phyloP scores from a whole-genome alignment of 2,329 filamentous ascomycete species.

The Xylariaceae sp. region DNA sequence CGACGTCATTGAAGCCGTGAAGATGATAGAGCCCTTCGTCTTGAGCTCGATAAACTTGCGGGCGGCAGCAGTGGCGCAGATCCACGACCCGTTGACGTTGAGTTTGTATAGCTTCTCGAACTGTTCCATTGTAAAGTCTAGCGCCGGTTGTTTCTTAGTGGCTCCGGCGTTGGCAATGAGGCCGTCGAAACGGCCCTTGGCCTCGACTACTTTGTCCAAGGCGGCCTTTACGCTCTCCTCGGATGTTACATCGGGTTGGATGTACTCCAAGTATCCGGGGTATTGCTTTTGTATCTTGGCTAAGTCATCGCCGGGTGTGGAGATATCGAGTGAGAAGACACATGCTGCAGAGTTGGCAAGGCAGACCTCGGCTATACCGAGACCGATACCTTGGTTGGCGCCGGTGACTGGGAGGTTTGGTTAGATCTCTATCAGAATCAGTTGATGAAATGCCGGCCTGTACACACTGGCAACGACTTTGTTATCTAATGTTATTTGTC shows the following conservation, averaged over 20 bases:
- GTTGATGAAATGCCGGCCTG: background rate
- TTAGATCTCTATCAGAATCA: background rate
- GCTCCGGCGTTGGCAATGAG: slow-evolving; percentile 39
- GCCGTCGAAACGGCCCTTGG: slow-evolving; percentile 40
- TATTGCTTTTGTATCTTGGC: slow-evolving; percentile 36
- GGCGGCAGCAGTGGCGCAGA: slow-evolving; percentile 43
- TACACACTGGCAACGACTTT: slow-evolving; percentile 38
- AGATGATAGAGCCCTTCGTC: slow-evolving; percentile 37
- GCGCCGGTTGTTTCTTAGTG: slow-evolving; percentile 43
- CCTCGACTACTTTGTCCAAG: slow-evolving; percentile 37
- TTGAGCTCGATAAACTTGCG: slow-evolving; percentile 37
- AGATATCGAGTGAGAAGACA: slow-evolving; percentile 40
- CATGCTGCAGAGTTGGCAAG: slow-evolving; percentile 39
- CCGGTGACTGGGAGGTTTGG: slow-evolving; percentile 32
- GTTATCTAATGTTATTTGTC: slow-evolving; percentile 32
- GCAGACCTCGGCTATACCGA: slow-evolving; percentile 44
- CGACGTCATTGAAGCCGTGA: slow-evolving; percentile 45
- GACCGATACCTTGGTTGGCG: slow-evolving; percentile 42
- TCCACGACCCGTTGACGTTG: slow-evolving; percentile 45
- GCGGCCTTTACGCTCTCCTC: slow-evolving; percentile 39
- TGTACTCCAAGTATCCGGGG: slow-evolving; percentile 40
- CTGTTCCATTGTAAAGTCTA: slow-evolving; percentile 39
- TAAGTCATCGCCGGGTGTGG: slow-evolving; percentile 36
- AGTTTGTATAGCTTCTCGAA: slow-evolving; percentile 41
- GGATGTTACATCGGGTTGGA: slow-evolving; percentile 43